A percentile compares a stretch with the other conserved stretches of the same genome.
Evolutionary conservation across 768 basidiomycete species (phyloP).

Genomic region (Lactarius deliciosus): DNA sequence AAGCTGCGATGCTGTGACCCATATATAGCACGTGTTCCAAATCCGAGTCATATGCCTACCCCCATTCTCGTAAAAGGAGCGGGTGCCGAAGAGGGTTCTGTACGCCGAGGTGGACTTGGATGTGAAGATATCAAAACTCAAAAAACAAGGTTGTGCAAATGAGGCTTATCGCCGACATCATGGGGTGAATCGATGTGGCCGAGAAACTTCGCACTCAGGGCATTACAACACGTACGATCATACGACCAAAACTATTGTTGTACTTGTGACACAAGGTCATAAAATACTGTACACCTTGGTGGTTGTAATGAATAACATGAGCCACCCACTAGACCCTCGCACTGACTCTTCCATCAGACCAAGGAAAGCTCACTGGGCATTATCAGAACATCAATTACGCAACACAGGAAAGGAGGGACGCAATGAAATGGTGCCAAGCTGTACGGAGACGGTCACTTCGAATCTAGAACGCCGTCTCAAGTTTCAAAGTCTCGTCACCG

Average conservation of each 20-base stretch:
- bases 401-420: background rate
- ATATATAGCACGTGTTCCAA: too few species aligned
- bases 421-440: background rate
- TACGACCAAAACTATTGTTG: background rate
- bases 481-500: conserved; percentile 7
- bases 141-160: too few species aligned
- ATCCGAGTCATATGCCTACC: too few species aligned
- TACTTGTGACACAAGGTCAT: background rate
- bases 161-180: background rate
- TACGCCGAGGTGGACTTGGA: too few species aligned
- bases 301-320: background rate
- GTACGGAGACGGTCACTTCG: background rate
- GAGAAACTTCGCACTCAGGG: background rate
- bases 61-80: too few species aligned
- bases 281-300: background rate
- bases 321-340: background rate
- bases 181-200: background rate
- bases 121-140: too few species aligned
- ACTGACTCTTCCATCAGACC: background rate
- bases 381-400: background rate
- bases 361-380: background rate
- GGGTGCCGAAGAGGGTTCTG: too few species aligned
- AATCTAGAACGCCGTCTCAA: background rate
- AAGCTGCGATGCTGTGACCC: too few species aligned
- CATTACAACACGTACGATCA: background rate